Percentiles rank a stretch among this genome's conserved stretches.
These are phyloP conservation scores for Sporothrix inflata DNA, from an alignment of 2,329 filamentous ascomycete genomes.

Conservation along the genomic window DNA sequence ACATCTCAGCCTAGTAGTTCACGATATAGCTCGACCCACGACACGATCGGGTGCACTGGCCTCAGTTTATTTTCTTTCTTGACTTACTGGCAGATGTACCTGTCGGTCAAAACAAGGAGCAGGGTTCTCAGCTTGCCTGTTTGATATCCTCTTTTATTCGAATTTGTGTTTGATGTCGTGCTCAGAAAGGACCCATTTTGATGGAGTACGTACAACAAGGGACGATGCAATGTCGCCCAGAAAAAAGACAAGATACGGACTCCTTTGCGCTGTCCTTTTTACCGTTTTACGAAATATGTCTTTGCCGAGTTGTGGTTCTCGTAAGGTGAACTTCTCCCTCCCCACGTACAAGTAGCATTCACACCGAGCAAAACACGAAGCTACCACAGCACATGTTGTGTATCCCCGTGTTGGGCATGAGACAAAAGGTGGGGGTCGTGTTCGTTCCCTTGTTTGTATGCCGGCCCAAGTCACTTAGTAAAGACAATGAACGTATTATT, in stretches of 20 bases:
- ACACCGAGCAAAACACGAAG: constrained; percentile 1
- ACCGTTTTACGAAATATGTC: background rate
- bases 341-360: background rate
- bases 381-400: constrained; percentile 9
- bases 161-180: background rate
- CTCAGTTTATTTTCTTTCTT: background rate
- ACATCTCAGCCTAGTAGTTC: background rate
- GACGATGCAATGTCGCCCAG: background rate
- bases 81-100: background rate
- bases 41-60: background rate
- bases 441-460: background rate
- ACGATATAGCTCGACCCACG: background rate
- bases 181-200: background rate
- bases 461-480: background rate
- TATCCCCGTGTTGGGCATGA: background rate
- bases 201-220: background rate
- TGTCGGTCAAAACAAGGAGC: constrained; percentile 13
- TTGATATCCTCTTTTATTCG: background rate
- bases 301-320: background rate
- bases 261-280: background rate
- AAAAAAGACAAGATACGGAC: background rate
- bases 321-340: background rate
- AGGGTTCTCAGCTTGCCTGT: background rate
- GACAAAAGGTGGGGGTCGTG: background rate
- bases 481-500: no score